phyloP scores from a whole-genome alignment of 1,284 basidiomycete species.

The Ustilago shanxiensis region DNA sequence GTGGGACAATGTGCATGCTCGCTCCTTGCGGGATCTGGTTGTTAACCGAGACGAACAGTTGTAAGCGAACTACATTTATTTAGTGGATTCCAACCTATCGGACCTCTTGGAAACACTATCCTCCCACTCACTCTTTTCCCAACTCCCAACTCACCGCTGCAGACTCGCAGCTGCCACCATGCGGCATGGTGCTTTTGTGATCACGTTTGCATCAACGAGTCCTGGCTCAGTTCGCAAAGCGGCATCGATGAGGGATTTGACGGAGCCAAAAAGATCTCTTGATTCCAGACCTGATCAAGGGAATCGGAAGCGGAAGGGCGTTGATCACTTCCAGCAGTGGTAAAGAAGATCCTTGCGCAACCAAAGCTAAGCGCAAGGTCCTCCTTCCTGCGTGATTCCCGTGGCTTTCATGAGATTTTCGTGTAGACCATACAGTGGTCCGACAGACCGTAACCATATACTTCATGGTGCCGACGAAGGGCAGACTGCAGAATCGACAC shows the following conservation, averaged over 20 bases:
- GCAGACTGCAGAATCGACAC: background rate
- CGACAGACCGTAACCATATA: too few species aligned
- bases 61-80: background rate
- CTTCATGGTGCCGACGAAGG: too few species aligned
- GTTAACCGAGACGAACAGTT: background rate
- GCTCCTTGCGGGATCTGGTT: constrained; percentile 5
- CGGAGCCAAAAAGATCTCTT: background rate
- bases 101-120: background rate
- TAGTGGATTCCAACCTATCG: background rate
- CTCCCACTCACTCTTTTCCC: too few species aligned
- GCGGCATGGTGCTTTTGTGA: background rate
- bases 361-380: too few species aligned
- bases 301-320: background rate
- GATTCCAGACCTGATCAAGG: too few species aligned
- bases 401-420: too few species aligned
- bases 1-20: background rate
- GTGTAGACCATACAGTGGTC: too few species aligned
- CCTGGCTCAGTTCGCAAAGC: background rate
- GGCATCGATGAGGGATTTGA: background rate
- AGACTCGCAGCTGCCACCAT: background rate
- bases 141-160: constrained; percentile 4
- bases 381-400: too few species aligned
- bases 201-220: background rate
- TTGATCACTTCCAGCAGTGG: background rate
- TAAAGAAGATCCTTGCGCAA: too few species aligned